A percentile compares a stretch with the other conserved stretches of the same genome.
Conservation (phyloP, 1,284 basidiomycete species). For the Xerocomus minutiporus region DNA sequence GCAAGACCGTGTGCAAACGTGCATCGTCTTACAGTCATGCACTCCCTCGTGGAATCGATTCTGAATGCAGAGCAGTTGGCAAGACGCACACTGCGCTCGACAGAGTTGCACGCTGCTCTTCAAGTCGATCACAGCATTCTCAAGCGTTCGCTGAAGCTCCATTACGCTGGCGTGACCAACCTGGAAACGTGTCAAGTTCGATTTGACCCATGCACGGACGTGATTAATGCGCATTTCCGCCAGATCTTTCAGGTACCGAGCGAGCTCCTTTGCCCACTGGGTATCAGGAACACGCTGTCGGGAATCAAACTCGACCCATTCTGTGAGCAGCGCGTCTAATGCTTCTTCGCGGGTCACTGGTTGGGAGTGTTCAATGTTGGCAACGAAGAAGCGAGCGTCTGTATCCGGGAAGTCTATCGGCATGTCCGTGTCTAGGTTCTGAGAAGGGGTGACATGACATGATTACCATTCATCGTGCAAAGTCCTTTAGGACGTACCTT, state of each 20-base stretch:
- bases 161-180: conserved; percentile 43
- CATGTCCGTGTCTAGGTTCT: conserved; percentile 50
- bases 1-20: conserved; percentile 43
- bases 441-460: background rate
- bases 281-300: conserved; percentile 38
- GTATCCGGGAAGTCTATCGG: conserved; percentile 36
- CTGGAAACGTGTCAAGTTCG: conserved; percentile 47
- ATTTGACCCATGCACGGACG: conserved; percentile 46
- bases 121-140: conserved; percentile 41
- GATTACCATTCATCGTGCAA: background rate
- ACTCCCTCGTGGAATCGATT: conserved; percentile 40
- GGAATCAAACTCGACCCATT: conserved; percentile 32
- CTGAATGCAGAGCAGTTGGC: conserved; percentile 45
- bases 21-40: conserved; percentile 48
- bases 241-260: conserved; percentile 37
- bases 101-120: conserved; percentile 47
- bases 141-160: conserved; percentile 40
- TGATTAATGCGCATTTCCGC: conserved; percentile 41
- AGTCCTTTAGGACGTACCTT: conserved; percentile 35
- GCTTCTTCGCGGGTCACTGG: conserved; percentile 24
- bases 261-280: conserved; percentile 40
- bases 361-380: conserved; percentile 17
- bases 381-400: conserved; percentile 36
- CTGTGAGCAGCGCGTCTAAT: conserved; percentile 27
- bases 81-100: conserved; percentile 40